Evolutionary conservation across 2,329 filamentous ascomycete genomes (phyloP).

Genomic region (Hypocrella siamensis): DNA sequence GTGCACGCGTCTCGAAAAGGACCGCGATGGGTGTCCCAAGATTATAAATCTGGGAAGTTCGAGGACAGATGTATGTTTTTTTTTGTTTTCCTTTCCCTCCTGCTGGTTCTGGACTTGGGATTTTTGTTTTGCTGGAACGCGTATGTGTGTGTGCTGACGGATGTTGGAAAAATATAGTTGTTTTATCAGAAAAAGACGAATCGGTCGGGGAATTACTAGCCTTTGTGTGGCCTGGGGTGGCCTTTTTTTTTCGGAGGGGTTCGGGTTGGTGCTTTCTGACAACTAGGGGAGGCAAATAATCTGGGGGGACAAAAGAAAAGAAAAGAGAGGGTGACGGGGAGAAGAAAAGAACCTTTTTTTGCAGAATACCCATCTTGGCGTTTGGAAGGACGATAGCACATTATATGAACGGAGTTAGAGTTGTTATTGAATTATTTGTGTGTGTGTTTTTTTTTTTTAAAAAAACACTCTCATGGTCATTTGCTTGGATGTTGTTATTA

Average conservation of each 20-base stretch:
- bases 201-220: conserved; percentile 40
- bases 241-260: conserved; percentile 8
- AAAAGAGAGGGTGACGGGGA: too few relatives aligned
- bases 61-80: conserved; percentile 64
- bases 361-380: too few relatives aligned
- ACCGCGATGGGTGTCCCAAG: conserved; percentile 94
- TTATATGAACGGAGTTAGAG: too few relatives aligned
- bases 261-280: not conserved
- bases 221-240: conserved; percentile 32
- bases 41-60: conserved; percentile 97
- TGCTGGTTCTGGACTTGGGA: too few relatives aligned
- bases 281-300: not conserved
- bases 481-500: too few relatives aligned
- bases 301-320: conserved; percentile 3
- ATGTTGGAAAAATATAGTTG: conserved; percentile 20
- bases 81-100: not conserved
- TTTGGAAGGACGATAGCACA: too few relatives aligned
- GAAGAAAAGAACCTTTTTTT: too few relatives aligned
- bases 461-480: too few relatives aligned
- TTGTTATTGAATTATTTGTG: too few relatives aligned
- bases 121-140: not conserved
- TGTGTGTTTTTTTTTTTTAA: too few relatives aligned
- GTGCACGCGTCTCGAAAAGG: conserved; percentile 91
- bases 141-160: conserved; percentile 1
- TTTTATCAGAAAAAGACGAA: conserved; percentile 55